phyloP scores from a whole-genome alignment of 257 asterid species.

The Solanum lignicaule region DNA sequence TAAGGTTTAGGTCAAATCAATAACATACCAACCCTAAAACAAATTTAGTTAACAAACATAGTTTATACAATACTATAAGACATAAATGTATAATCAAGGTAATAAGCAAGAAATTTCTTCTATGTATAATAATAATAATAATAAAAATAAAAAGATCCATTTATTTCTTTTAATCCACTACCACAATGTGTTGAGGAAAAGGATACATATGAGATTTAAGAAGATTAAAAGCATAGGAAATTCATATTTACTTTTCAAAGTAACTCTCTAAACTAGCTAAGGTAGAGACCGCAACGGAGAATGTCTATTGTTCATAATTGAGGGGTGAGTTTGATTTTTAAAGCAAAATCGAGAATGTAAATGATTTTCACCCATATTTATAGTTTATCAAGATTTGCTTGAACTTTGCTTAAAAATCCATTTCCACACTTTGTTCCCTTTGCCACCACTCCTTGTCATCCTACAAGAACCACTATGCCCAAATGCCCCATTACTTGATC shows the following conservation, averaged over 20 bases:
- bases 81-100: not conserved
- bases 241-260: not conserved
- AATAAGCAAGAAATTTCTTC: too few relatives aligned
- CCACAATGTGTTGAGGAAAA: not conserved
- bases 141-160: not conserved
- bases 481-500: not conserved
- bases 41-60: not conserved
- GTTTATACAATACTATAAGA: not conserved
- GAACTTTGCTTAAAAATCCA: conserved; percentile 68
- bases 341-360: not conserved
- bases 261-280: not conserved
- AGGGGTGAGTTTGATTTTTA: not conserved
- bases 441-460: conserved; percentile 15
- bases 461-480: conserved; percentile 33
- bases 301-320: not conserved
- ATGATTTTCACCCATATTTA: not conserved
- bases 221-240: not conserved
- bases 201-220: not conserved
- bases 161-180: not conserved
- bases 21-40: not conserved
- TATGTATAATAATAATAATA: not conserved
- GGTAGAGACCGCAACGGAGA: not conserved
- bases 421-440: conserved; percentile 62
- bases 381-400: conserved; percentile 14
- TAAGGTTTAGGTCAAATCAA: not conserved